These are phyloP conservation scores for Aristolochia fimbriata DNA, from an alignment of 164 flowering plant species.

Conservation along the genomic window DNA sequence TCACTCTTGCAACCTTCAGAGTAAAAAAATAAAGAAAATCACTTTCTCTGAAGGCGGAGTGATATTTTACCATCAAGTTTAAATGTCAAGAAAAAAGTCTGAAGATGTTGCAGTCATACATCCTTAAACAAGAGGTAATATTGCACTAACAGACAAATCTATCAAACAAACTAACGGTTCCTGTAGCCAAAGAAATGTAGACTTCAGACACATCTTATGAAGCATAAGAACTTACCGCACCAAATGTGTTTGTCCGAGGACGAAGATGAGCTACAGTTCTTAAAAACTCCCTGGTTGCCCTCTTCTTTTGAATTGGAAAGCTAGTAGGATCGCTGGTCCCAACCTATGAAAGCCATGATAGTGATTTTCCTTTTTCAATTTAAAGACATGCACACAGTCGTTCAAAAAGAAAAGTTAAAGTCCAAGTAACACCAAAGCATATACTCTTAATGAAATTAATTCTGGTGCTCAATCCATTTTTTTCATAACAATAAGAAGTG, in stretches of 20 bases:
- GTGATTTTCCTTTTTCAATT: not conserved
- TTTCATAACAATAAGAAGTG: not conserved
- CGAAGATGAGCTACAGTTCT: slow-evolving; percentile 98
- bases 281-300: slow-evolving; percentile 81
- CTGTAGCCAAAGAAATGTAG: not conserved
- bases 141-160: not conserved
- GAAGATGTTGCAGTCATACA: not conserved
- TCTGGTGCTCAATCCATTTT: too few relatives aligned
- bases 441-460: not conserved
- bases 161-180: too few relatives aligned
- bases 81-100: not conserved
- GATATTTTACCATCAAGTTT: not conserved
- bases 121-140: not conserved
- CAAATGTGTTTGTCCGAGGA: slow-evolving; percentile 93
- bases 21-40: not conserved
- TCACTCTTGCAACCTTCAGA: slow-evolving; percentile 87
- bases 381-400: not conserved
- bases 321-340: slow-evolving; percentile 79
- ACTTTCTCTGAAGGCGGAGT: not conserved
- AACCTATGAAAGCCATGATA: slow-evolving; percentile 32
- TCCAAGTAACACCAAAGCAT: not conserved
- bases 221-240: slow-evolving; percentile 60
- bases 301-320: slow-evolving; percentile 94
- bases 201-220: not conserved
- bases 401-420: not conserved